phyloP scores from a whole-genome alignment of 768 basidiomycete genomes.

The Suillus sp. region DNA sequence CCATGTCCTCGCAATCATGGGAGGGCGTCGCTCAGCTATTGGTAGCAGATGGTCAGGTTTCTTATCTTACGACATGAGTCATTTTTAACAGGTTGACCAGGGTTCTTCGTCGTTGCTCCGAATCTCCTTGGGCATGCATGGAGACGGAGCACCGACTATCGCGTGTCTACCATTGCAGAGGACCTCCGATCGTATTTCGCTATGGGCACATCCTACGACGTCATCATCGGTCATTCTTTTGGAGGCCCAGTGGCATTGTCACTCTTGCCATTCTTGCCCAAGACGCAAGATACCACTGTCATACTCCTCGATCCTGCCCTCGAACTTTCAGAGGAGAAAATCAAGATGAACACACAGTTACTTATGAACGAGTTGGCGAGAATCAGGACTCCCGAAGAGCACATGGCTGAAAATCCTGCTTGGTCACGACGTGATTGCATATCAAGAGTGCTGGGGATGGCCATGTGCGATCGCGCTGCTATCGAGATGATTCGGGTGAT shows the following conservation, averaged over 20 bases:
- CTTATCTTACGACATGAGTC: no score
- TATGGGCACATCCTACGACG: background rate
- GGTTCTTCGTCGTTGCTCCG: background rate
- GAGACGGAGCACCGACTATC: conserved; percentile 1
- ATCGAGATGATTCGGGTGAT: background rate
- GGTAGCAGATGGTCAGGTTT: background rate
- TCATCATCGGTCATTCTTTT: background rate
- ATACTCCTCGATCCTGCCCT: conserved; percentile 4
- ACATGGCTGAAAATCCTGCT: background rate
- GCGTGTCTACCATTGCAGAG: background rate
- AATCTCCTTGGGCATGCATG: conserved; percentile 5
- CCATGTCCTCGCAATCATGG: background rate
- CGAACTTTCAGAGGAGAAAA: background rate
- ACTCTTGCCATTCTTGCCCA: background rate
- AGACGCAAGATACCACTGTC: background rate
- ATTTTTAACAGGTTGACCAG: background rate
- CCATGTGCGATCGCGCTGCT: background rate
- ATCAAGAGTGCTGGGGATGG: background rate
- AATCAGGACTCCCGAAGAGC: background rate
- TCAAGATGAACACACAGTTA: background rate
- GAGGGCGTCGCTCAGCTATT: background rate
- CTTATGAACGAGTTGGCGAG: background rate
- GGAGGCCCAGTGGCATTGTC: background rate
- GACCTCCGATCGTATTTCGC: background rate
- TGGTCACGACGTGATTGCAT: conserved; percentile 1